phyloP scores from a whole-genome alignment of 768 basidiomycete species.

The Mycena filopes region DNA sequence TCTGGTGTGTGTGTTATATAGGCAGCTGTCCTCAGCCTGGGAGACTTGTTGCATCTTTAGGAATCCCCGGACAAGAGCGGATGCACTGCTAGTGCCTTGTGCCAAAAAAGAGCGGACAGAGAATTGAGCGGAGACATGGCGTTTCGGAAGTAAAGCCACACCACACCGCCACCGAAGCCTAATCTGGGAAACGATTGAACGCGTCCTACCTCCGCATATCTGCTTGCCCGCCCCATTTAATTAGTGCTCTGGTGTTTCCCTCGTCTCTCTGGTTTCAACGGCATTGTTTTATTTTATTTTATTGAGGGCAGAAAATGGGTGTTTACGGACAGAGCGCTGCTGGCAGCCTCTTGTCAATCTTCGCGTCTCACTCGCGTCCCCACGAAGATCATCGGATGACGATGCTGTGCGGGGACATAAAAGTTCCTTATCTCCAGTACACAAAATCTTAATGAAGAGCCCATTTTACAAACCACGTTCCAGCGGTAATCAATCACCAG shows the following conservation, averaged over 20 bases:
- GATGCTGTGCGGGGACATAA: not conserved
- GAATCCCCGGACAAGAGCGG: not conserved
- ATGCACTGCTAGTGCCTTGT: conserved; percentile 14
- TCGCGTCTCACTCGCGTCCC: too few relatives aligned
- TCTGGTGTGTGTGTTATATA: conserved; percentile 26
- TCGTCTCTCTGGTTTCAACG: too few relatives aligned
- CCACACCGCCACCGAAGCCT: not conserved
- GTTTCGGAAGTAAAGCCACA: conserved; percentile 6
- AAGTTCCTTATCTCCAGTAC: too few relatives aligned
- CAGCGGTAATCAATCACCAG: not conserved
- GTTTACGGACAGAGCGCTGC: too few relatives aligned
- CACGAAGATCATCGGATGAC: too few relatives aligned
- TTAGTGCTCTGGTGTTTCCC: too few relatives aligned
- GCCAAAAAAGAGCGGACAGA: not conserved
- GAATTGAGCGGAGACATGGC: conserved; percentile 1
- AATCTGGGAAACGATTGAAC: not conserved
- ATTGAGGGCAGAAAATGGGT: too few relatives aligned
- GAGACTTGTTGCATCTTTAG: conserved; percentile 8
- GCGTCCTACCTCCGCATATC: too few relatives aligned
- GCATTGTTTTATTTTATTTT: too few relatives aligned
- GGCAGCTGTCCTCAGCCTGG: not conserved
- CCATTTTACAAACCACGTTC: not conserved
- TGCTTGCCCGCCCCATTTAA: too few relatives aligned
- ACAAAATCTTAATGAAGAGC: not conserved
- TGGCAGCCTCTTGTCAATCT: too few relatives aligned